A percentile compares a stretch with the other conserved stretches of the same genome.
Evolutionary conservation across 768 basidiomycete genomes (phyloP).

Genomic region (Tricholoma furcatifolium): DNA sequence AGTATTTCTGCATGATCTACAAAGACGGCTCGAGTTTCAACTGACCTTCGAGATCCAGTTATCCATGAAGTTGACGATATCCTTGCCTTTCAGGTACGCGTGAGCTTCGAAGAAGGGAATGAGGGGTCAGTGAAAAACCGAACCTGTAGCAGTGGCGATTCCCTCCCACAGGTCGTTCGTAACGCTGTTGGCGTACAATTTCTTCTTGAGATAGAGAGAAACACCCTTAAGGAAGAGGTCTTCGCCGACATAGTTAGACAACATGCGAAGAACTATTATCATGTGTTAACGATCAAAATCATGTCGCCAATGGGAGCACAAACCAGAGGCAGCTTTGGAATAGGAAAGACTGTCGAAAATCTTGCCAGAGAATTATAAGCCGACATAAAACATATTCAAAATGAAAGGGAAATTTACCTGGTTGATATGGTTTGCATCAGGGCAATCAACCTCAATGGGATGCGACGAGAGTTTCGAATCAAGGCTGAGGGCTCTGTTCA

Average conservation of each 20-base stretch:
- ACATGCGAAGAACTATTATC: constrained; percentile 85
- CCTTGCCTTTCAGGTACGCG: constrained; percentile 38
- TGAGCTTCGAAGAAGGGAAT: not conserved
- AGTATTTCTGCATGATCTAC: constrained; percentile 25
- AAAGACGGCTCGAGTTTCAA: not conserved
- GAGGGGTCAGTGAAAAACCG: not conserved
- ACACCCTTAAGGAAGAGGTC: constrained; percentile 86
- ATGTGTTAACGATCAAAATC: not conserved
- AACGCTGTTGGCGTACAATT: constrained; percentile 80
- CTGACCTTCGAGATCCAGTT: constrained; percentile 84
- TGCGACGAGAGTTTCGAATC: constrained; percentile 89
- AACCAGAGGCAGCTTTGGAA: constrained; percentile 79
- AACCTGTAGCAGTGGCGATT: constrained; percentile 70
- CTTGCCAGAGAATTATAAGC: constrained; percentile 31
- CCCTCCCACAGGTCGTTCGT: constrained; percentile 89
- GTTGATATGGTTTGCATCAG: constrained; percentile 82
- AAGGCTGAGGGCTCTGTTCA: constrained; percentile 73
- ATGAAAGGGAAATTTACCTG: constrained; percentile 39
- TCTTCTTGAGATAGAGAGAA: constrained; percentile 87
- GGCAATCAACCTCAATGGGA: constrained; percentile 89
- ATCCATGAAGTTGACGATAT: constrained; percentile 81
- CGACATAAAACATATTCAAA: not conserved
- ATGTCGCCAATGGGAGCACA: constrained; percentile 10
- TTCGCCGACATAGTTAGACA: constrained; percentile 85
- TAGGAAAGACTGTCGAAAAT: constrained; percentile 91